Conservation (phyloP, 805 yeast species). For the Metschnikowia anglica region DNA sequence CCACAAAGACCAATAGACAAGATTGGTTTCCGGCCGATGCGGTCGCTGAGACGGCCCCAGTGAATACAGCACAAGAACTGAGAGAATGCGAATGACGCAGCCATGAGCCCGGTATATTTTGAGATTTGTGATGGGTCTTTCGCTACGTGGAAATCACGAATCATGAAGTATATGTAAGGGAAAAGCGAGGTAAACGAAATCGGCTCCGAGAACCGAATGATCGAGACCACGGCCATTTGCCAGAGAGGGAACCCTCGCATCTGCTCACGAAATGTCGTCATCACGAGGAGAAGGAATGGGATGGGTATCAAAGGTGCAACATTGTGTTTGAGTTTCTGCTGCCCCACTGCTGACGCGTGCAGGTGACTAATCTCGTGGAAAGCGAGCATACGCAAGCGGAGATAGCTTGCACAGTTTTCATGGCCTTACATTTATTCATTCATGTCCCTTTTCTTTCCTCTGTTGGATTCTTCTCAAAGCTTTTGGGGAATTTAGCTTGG, state of each 20-base stretch:
- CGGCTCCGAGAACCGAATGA: conserved; percentile 24
- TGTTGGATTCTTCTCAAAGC: no score
- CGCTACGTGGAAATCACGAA: conserved; percentile 22
- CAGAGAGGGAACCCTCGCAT: conserved; percentile 22
- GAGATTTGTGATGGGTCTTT: conserved; percentile 21
- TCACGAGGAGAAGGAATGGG: neutral
- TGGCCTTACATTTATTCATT: no score
- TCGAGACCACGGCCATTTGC: conserved; percentile 22
- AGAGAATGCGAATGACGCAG: conserved; percentile 21
- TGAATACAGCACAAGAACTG: conserved; percentile 25
- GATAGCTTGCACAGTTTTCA: neutral
- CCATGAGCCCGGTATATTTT: conserved; percentile 21
- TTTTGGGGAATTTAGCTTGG: no score
- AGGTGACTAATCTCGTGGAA: conserved; percentile 4
- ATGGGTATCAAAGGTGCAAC: neutral
- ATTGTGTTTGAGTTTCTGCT: neutral
- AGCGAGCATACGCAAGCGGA: no score
- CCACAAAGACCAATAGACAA: conserved; percentile 30
- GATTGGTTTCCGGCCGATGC: conserved; percentile 31
- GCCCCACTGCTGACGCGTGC: conserved; percentile 1
- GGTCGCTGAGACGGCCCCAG: conserved; percentile 33
- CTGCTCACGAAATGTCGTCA: conserved; percentile 14
- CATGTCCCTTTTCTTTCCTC: no score
- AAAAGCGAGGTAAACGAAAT: conserved; percentile 23
- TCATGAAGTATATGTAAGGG: conserved; percentile 24